Evolutionary conservation across 345 rosid species (phyloP).

Genomic region (Gynandropsis gynandra): DNA sequence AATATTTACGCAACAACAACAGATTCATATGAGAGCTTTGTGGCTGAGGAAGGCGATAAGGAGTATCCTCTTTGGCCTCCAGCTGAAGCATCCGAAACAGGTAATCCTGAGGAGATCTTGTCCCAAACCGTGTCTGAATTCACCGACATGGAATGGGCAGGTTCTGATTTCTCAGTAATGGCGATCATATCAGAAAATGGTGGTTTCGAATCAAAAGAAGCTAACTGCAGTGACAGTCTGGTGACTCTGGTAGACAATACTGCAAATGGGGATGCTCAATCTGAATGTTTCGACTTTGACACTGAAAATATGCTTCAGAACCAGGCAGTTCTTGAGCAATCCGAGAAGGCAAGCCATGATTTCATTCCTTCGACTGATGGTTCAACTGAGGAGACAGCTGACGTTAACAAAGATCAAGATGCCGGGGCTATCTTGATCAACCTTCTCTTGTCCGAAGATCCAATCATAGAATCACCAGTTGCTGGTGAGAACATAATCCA

Average conservation of each 20-base stretch:
- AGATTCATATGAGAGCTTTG: not conserved
- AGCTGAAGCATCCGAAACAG: constrained; percentile 20
- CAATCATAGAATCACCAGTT: too few species aligned
- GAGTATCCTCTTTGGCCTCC: constrained; percentile 9
- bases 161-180: constrained; percentile 16
- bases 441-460: too few species aligned
- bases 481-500: too few species aligned
- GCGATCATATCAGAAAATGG: constrained; percentile 10
- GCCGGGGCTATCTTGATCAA: not conserved
- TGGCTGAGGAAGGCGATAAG: constrained; percentile 6
- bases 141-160: constrained; percentile 50
- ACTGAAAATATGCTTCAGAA: too few species aligned
- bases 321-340: too few species aligned
- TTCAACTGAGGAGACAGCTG: not conserved
- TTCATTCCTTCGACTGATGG: too few species aligned
- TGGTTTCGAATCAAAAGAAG: not conserved
- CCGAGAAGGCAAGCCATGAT: too few species aligned
- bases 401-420: constrained; percentile 5
- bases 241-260: constrained; percentile 12
- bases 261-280: constrained; percentile 1
- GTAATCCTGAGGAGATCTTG: not conserved
- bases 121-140: constrained; percentile 29
- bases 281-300: too few species aligned
- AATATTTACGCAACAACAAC: not conserved
- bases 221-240: not conserved